Percentiles rank a stretch among this genome's conserved stretches.
phyloP scores from a whole-genome alignment of 192 early-diverging fungal genomes.

The Pecoramyces ruminantium region DNA sequence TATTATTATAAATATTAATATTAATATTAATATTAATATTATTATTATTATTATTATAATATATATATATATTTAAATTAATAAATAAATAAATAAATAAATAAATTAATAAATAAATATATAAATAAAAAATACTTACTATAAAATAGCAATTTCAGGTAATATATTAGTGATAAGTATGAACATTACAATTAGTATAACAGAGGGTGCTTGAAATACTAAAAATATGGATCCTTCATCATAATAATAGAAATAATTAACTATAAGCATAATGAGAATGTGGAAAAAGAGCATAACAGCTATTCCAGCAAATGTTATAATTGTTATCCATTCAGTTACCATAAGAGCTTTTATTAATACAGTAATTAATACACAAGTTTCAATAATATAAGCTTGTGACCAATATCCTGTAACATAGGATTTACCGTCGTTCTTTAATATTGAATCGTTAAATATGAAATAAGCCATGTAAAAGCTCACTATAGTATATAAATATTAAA shows the following conservation, averaged over 20 bases:
- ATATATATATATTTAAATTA: no score
- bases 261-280: neutral
- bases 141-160: neutral
- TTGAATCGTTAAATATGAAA: neutral
- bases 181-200: neutral
- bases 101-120: no score
- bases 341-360: conserved; percentile 15
- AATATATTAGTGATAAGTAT: neutral
- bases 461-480: neutral
- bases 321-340: conserved; percentile 13
- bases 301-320: neutral
- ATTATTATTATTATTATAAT: no score
- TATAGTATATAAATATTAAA: neutral
- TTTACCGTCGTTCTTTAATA: neutral
- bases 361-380: conserved; percentile 17
- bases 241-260: neutral
- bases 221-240: neutral
- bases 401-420: conserved; percentile 17
- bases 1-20: no score
- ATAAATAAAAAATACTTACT: neutral
- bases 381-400: conserved; percentile 19
- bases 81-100: no score
- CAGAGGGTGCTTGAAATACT: neutral
- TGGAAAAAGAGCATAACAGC: neutral
- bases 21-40: no score